Evolutionary conservation across 208 protist genomes (phyloP), one percentile per base, ranked within the genome.

Genomic region (Trypanosoma avium): DNA sequence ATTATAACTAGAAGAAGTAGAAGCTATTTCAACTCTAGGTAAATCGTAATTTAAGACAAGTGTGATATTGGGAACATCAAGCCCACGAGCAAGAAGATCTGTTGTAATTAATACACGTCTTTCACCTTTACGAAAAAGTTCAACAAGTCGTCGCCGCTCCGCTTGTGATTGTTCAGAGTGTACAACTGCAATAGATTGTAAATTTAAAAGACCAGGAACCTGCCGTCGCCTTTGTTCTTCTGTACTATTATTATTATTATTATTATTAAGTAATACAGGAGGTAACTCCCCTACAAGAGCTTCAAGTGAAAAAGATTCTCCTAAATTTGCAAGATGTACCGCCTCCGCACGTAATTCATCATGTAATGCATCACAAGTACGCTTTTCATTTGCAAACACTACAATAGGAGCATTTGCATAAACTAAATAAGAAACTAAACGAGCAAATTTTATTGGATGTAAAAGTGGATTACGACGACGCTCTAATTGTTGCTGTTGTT

Each of bases 41-140:
- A 99, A 50, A 58, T 99, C 98, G 79, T 98, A 99, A 90, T 99
- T 99, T 46, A 99, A 84, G 13, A 99, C 98, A 26, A 99, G 84
- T 5, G 85, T 92, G 8, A 99, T 90, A 26, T 96, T 91, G 29
- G 92, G 79, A n/a, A 99, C 95, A 76, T 99, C 97, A 17, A 98
- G 71, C 27, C 95, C 95, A 42, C 96, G 77, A 5, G 95, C 89
- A 15, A 94, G 86, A 9, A 99, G 46, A 75, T 99, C 98, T 1
- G 98, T 99, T 1, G 98, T 98, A 49, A 99, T 90, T 3, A 99
- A 84, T 22, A 99, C 98, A 29, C 92, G 81, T 2, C 83, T 82
- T 63, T 97, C 80, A 4, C 97, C 96, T 4, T 69, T 56, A 46
- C 97, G 77, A 77, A 99, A 99, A 33, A 90, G 80, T 13, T 85